phyloP scores from a whole-genome alignment of 768 basidiomycete species.

The Psilocybe azurescens region DNA sequence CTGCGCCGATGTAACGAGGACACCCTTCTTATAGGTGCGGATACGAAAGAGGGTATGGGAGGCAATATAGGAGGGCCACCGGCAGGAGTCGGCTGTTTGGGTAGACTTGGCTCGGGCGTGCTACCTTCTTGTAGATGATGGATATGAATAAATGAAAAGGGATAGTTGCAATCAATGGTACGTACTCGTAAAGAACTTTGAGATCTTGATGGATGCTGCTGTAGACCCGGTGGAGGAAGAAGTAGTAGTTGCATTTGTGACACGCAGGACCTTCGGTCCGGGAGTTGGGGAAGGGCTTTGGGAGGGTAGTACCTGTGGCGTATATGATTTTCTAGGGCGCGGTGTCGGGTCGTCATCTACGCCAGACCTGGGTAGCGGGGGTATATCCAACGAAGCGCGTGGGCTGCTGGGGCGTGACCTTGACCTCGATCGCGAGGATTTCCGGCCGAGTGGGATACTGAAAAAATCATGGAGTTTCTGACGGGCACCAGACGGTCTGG shows the following conservation, averaged over 20 bases:
- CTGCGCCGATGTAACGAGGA: constrained; percentile 33
- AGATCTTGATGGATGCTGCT: constrained; percentile 33
- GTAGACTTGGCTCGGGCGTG: constrained; percentile 16
- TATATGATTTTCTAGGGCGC: constrained; percentile 31
- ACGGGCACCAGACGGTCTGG: constrained; percentile 42
- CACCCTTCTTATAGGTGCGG: constrained; percentile 34
- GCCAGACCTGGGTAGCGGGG: constrained; percentile 27
- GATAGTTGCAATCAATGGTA: constrained; percentile 2
- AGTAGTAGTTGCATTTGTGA: constrained; percentile 32
- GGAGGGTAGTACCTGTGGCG: constrained; percentile 27
- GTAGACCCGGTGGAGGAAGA: constrained; percentile 33
- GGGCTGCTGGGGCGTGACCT: constrained; percentile 34
- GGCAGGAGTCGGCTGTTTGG: constrained; percentile 7
- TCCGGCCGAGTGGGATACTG: constrained; percentile 44
- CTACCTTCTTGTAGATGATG: constrained; percentile 19
- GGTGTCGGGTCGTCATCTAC: constrained; percentile 34
- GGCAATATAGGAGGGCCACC: constrained; percentile 21
- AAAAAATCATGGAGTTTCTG: constrained; percentile 53
- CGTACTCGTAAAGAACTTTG: constrained; percentile 38
- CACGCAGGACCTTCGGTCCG: constrained; percentile 28
- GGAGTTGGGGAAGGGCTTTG: constrained; percentile 36
- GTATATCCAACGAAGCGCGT: constrained; percentile 23
- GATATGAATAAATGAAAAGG: constrained; percentile 9
- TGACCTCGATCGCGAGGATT: constrained; percentile 41
- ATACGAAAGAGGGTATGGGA: constrained; percentile 31